Conservation (phyloP, 2,329 filamentous ascomycete species). For the Beauveria rudraprayagi region DNA sequence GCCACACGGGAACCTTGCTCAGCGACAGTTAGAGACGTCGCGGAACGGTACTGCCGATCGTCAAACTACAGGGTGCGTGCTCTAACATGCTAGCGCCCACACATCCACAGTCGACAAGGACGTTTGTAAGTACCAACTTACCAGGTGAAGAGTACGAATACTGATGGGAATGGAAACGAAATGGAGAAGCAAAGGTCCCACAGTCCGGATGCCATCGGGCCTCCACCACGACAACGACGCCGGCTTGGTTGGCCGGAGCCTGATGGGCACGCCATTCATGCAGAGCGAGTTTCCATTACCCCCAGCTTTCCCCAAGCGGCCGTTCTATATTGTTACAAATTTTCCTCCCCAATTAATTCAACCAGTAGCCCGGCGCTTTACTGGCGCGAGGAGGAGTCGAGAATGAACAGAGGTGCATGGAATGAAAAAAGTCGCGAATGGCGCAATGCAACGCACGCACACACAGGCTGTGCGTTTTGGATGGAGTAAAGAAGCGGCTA, state of each 20-base stretch:
- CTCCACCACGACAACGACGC: background rate
- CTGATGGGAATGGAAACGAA: no score
- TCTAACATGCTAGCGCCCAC: no score
- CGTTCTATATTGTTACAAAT: background rate
- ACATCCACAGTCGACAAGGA: no score
- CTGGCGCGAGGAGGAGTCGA: background rate
- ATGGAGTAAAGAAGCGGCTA: background rate
- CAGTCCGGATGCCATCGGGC: conserved; percentile 6
- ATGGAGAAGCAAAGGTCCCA: background rate
- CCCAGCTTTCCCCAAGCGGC: background rate
- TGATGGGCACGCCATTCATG: conserved; percentile 1
- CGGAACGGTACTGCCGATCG: no score
- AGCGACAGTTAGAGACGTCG: no score
- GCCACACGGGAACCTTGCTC: no score
- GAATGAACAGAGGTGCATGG: background rate
- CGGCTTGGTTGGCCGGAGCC: background rate
- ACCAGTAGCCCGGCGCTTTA: background rate
- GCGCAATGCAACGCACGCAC: background rate
- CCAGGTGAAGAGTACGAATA: background rate
- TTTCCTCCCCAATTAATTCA: background rate
- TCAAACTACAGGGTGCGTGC: no score
- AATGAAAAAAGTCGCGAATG: background rate
- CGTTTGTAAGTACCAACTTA: background rate
- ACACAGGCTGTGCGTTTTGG: background rate
- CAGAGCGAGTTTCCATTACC: conserved; percentile 5